These are phyloP conservation scores for Strobilomyces dryophilus DNA, from an alignment of 768 basidiomycete genomes.

Conservation along the genomic window DNA sequence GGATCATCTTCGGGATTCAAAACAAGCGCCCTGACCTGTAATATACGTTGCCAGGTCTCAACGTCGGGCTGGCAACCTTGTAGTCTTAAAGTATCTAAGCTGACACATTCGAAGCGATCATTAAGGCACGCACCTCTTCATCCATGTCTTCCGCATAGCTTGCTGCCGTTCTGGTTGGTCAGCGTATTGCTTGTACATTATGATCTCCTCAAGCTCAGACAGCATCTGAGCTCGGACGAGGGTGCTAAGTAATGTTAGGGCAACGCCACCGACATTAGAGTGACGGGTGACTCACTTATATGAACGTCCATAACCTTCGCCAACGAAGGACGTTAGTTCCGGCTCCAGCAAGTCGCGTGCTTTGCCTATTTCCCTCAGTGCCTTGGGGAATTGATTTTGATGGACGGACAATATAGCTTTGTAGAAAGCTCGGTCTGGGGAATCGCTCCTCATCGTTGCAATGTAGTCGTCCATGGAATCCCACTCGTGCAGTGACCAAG, in stretches of 20 bases:
- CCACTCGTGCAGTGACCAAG: slow-evolving; percentile 97
- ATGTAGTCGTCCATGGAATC: slow-evolving; percentile 98
- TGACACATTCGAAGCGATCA: not conserved
- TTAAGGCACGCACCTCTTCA: slow-evolving; percentile 68
- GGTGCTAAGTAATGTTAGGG: slow-evolving; percentile 47
- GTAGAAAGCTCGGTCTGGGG: slow-evolving; percentile 93
- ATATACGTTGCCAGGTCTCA: slow-evolving; percentile 97
- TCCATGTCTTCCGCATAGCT: slow-evolving; percentile 93
- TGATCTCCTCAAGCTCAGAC: slow-evolving; percentile 96
- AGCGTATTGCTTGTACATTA: slow-evolving; percentile 88
- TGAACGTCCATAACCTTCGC: slow-evolving; percentile 95
- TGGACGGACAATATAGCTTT: slow-evolving; percentile 94
- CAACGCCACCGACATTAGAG: not conserved
- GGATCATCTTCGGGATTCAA: slow-evolving; percentile 91
- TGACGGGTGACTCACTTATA: slow-evolving; percentile 69
- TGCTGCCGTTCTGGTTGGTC: slow-evolving; percentile 93
- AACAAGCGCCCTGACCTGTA: slow-evolving; percentile 93
- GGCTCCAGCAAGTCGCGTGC: slow-evolving; percentile 91
- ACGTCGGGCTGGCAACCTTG: slow-evolving; percentile 98
- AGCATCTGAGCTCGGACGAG: slow-evolving; percentile 99
- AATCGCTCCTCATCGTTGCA: slow-evolving; percentile 85
- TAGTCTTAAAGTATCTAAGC: slow-evolving; percentile 44
- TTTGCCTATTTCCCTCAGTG: slow-evolving; percentile 82
- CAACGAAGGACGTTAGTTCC: slow-evolving; percentile 86
- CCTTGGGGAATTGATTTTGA: slow-evolving; percentile 93